Evolutionary conservation across 2,329 filamentous ascomycete species (phyloP), one percentile per base, ranked within the genome.

Genomic region (Colletotrichum sp.): DNA sequence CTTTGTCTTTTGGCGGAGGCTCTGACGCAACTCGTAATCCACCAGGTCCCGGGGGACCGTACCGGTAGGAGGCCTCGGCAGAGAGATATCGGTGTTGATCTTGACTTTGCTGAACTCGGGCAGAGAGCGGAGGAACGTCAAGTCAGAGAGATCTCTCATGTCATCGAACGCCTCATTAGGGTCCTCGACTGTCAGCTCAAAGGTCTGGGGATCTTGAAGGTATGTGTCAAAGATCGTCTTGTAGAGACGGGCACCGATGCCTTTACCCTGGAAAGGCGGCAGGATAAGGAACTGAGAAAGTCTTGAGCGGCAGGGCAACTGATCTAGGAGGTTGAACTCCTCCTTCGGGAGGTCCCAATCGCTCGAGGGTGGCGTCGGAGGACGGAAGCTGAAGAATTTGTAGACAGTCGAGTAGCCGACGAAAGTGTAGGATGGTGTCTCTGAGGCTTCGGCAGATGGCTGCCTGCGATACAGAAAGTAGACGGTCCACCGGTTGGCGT

Each of bases 261-360:
- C 96, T 77, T 92, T 91, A 77, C 91, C 90, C 82, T 98, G 96
- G 84, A 95, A 98, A 8, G 95, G 94, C 3, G 96, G 96, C 13
- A 99, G 88, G 77, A 99, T 93, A 76, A 99, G 82, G 84, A 98
- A 98, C 83, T 99, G 97, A 0, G 96, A 98, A 78, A 99, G 95
- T 60, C 98, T 91, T 75, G 95, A 92, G 52, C 96, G 93, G 80
- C 93, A 94, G 15, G 95, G 94, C 3, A 96, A 89, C 65, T 93
- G 86, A 6, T 90, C 83, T 78, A 93, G 87, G n/a, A 86, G 79
- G 63, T 88, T 85, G 63, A 90, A 83, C 36, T 90, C 83, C 52
- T 86, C 80, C 78, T 82, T 74, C 68, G 86, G 83, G 74, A 90
- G 80, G 82, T 88, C 87, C 84, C 87, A 88, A 16, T 86, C 81